Evolutionary conservation across 1,284 basidiomycete genomes (phyloP), one percentile per base, ranked within the genome.

Genomic region (Jaminaea rosea): DNA sequence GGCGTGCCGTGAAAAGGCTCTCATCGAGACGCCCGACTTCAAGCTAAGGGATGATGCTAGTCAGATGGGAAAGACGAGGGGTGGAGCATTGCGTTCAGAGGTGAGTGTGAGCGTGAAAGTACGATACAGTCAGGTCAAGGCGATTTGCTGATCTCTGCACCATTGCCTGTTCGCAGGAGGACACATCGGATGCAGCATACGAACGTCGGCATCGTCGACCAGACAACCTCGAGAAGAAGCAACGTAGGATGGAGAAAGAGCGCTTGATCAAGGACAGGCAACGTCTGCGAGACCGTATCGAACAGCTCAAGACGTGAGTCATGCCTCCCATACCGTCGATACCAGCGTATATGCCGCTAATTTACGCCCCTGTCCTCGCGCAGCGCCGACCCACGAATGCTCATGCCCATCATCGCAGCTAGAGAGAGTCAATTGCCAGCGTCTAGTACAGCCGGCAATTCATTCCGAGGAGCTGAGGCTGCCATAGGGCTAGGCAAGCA

Each of bases 211-310:
- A 93, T 75, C 81, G 83, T 51, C 87, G 87, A 69, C 88, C 86
- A 72, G 89, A 92, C 72, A 81, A 81, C 15, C 84, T 87, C 52
- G 90, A 93, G 75, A 88, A 87, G 71, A 81, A 87, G 10, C 83
- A 86, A 69, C 83, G 88, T 2, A 77, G 88, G 36, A 81, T 88
- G 50, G 89, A 93, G 75, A 87, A 88, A 74, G 89, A 92, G 73
- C 88, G 88, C 67, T 80, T 94, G 55, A 83, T 86, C 71, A 85
- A 88, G 59, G 87, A 90, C 67, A 87, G 90, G 58, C 88, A 90
- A 77, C 91, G 90, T 74, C 82, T 94, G 65, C 84, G 85, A 65
- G 83, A 88, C 66, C 82, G 89, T 28, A 86, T 92, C 58, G 88
- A 92, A 42, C 84, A 90, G 68, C 78, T 93, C 53, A 82, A 80